Evolutionary conservation across 176 grass and related monocot genomes (phyloP).

Genomic region (Melocanna baccifera): DNA sequence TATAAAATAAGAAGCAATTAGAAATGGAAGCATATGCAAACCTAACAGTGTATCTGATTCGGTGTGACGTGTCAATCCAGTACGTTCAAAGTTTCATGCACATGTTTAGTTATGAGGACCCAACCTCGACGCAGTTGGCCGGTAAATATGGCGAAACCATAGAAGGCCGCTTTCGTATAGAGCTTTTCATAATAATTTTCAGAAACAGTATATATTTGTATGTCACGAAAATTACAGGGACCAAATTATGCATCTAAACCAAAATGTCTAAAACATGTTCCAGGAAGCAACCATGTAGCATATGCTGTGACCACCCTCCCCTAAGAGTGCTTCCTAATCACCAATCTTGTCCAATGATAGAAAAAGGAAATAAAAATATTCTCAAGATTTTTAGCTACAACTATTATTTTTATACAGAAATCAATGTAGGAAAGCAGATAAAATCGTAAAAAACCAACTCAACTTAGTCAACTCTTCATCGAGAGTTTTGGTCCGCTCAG

Average conservation of each 20-base stretch:
- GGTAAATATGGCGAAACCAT: background rate
- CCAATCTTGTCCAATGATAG: background rate
- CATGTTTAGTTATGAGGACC: background rate
- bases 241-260: slow-evolving; percentile 3
- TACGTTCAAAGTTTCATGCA: background rate
- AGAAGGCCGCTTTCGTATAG: background rate
- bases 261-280: background rate
- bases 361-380: slow-evolving; percentile 17
- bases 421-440: background rate
- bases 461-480: slow-evolving; percentile 75
- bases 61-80: background rate
- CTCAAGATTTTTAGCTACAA: background rate
- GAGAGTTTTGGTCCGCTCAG: slow-evolving; percentile 66
- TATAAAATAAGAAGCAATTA: background rate
- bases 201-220: background rate
- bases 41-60: background rate
- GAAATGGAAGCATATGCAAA: background rate
- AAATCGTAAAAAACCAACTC: slow-evolving; percentile 36
- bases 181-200: background rate
- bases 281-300: background rate
- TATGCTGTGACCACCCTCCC: background rate
- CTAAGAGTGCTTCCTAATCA: background rate
- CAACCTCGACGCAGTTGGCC: background rate
- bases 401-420: background rate
- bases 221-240: background rate